Evolutionary conservation across 208 protist genomes (phyloP).

Genomic region (Trypanosoma theileri): DNA sequence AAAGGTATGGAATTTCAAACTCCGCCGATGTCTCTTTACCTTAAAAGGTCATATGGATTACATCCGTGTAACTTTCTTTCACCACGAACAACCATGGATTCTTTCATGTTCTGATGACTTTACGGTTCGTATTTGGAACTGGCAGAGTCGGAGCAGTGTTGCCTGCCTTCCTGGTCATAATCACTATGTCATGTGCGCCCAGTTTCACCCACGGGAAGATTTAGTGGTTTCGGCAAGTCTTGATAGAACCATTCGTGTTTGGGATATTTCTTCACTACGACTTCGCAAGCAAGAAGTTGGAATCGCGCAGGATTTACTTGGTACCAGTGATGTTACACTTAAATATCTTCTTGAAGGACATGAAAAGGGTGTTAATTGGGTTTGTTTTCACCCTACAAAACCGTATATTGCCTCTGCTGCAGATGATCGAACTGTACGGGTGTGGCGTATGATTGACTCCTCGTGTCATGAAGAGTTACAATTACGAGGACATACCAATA

Average conservation of each 20-base stretch:
- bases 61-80: slow-evolving; percentile 98
- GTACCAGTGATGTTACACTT: slow-evolving; percentile 91
- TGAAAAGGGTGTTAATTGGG: slow-evolving; percentile 99
- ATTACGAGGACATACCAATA: slow-evolving; percentile 97
- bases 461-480: slow-evolving; percentile 92
- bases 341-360: slow-evolving; percentile 98
- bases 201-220: slow-evolving; percentile 95
- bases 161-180: slow-evolving; percentile 95
- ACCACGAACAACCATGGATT: slow-evolving; percentile 97
- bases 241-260: slow-evolving; percentile 99
- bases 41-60: slow-evolving; percentile 99
- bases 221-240: slow-evolving; percentile 98
- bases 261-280: slow-evolving; percentile 96
- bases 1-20: slow-evolving; percentile 99
- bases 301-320: slow-evolving; percentile 94
- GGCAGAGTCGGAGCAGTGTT: slow-evolving; percentile 95
- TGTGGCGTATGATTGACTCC: slow-evolving; percentile 94
- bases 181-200: slow-evolving; percentile 99
- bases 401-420: slow-evolving; percentile 95
- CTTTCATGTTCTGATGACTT: slow-evolving; percentile 98
- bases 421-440: slow-evolving; percentile 97
- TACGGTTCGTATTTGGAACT: slow-evolving; percentile 99
- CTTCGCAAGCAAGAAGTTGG: slow-evolving; percentile 58
- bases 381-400: slow-evolving; percentile 96
- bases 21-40: slow-evolving; percentile 97